Conservation (phyloP, 2,329 filamentous ascomycete genomes). For the Fusarium phyllophilum region DNA sequence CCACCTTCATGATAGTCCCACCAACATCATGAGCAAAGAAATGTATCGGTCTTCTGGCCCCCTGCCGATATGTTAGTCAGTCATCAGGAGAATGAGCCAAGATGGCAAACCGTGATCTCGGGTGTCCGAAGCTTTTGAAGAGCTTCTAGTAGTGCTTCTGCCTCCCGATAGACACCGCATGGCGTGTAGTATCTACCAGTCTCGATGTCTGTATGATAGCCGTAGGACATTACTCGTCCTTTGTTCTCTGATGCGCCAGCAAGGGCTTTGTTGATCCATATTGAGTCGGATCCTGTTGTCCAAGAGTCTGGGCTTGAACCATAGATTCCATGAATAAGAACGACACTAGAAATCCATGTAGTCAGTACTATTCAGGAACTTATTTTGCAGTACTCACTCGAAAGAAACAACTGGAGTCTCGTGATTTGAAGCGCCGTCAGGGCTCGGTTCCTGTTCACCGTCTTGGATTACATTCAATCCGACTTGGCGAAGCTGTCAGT, state of each 20-base stretch:
- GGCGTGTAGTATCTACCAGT: not conserved
- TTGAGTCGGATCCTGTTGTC: not conserved
- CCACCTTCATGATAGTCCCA: slow-evolving; percentile 14
- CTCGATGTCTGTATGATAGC: not conserved
- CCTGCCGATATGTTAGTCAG: not conserved
- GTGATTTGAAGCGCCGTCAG: not conserved
- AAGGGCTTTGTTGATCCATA: not conserved
- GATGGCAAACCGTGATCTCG: not conserved
- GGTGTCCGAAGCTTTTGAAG: not conserved
- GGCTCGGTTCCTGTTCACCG: not conserved
- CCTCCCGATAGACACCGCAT: not conserved
- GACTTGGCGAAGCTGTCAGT: not conserved
- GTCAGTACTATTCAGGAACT: not conserved
- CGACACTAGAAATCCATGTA: not conserved
- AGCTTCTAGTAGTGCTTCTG: not conserved
- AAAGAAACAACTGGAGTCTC: not conserved
- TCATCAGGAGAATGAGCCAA: rapidly evolving
- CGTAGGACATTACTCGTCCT: not conserved
- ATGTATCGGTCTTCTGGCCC: not conserved
- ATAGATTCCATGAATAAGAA: not conserved
- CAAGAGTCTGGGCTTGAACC: not conserved
- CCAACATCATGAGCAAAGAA: slow-evolving; percentile 19
- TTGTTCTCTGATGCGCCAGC: not conserved
- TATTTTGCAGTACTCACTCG: not conserved
- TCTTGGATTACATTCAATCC: not conserved